phyloP scores from a whole-genome alignment of 2,329 filamentous ascomycete genomes.

The Beauveria australis region DNA sequence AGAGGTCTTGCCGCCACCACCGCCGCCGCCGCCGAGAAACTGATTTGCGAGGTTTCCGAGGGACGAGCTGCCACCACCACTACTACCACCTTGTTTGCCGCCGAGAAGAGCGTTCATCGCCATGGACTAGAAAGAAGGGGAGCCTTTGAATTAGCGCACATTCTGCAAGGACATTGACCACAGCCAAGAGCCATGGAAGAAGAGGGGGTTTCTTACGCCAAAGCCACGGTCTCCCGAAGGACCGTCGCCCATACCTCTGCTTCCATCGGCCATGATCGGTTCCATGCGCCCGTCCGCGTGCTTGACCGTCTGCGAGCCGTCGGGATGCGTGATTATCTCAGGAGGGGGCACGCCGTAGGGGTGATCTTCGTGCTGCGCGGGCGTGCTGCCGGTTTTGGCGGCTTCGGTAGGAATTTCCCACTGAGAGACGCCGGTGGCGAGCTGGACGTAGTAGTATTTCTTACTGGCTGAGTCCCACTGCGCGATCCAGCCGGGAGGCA shows the following conservation, averaged over 20 bases:
- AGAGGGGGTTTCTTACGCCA: conserved; percentile 44
- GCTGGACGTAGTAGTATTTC: conserved; percentile 66
- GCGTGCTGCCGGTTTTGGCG: conserved; percentile 53
- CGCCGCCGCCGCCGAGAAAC: conserved; percentile 33
- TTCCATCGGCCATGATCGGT: conserved; percentile 45
- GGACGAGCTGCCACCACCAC: conserved; percentile 28
- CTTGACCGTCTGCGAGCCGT: conserved; percentile 53
- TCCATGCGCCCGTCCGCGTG: conserved; percentile 54
- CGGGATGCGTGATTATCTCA: conserved; percentile 53
- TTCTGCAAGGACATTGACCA: neutral
- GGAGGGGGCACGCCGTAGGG: conserved; percentile 52
- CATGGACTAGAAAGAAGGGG: conserved; percentile 37
- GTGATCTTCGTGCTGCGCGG: conserved; percentile 47
- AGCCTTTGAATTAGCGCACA: neutral
- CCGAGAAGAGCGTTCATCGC: conserved; percentile 52
- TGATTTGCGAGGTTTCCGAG: conserved; percentile 40
- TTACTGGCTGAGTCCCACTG: conserved; percentile 58
- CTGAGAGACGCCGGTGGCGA: conserved; percentile 63
- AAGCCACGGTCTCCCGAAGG: conserved; percentile 53
- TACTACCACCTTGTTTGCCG: conserved; percentile 32
- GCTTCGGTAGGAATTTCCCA: conserved; percentile 65
- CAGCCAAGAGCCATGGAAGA: conserved; percentile 8
- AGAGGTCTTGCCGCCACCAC: conserved; percentile 28
- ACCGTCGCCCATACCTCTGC: conserved; percentile 42
- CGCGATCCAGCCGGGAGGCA: conserved; percentile 60